Conservation (phyloP, 2,329 filamentous ascomycete species). For the Byssothecium circinans region DNA sequence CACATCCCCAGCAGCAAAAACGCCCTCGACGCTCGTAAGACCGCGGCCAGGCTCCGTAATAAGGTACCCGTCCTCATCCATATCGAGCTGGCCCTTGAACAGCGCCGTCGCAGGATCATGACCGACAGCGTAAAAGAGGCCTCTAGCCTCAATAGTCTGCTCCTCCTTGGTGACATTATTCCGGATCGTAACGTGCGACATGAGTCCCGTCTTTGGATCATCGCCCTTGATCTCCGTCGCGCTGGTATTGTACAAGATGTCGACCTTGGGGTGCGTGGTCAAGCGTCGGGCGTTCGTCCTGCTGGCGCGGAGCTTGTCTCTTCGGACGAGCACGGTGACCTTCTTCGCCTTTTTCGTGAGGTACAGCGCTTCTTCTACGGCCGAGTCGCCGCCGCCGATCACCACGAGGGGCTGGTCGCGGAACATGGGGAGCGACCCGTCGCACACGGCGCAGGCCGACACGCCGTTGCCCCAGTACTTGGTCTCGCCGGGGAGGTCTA, state of each 20-base stretch:
- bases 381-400: slow-evolving; percentile 94
- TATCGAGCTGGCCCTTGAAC: slow-evolving; percentile 86
- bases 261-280: slow-evolving; percentile 82
- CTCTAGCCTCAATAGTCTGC: slow-evolving; percentile 86
- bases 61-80: slow-evolving; percentile 89
- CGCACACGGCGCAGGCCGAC: slow-evolving; percentile 94
- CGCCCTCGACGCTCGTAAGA: slow-evolving; percentile 82
- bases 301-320: slow-evolving; percentile 81
- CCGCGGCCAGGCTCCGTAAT: slow-evolving; percentile 86
- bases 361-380: slow-evolving; percentile 96
- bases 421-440: slow-evolving; percentile 96
- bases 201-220: slow-evolving; percentile 71
- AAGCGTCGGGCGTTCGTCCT: slow-evolving; percentile 90
- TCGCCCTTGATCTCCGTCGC: slow-evolving; percentile 85
- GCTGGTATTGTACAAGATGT: slow-evolving; percentile 81
- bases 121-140: slow-evolving; percentile 95
- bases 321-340: slow-evolving; percentile 90
- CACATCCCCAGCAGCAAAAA: slow-evolving; percentile 96
- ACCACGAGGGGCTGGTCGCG: slow-evolving; percentile 93
- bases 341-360: slow-evolving; percentile 96
- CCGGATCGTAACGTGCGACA: slow-evolving; percentile 85
- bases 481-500: slow-evolving; percentile 84
- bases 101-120: slow-evolving; percentile 92
- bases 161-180: slow-evolving; percentile 73
- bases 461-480: slow-evolving; percentile 98